phyloP scores from a whole-genome alignment of 1,284 basidiomycete species.

The Austroboletus novae-zelandiae region DNA sequence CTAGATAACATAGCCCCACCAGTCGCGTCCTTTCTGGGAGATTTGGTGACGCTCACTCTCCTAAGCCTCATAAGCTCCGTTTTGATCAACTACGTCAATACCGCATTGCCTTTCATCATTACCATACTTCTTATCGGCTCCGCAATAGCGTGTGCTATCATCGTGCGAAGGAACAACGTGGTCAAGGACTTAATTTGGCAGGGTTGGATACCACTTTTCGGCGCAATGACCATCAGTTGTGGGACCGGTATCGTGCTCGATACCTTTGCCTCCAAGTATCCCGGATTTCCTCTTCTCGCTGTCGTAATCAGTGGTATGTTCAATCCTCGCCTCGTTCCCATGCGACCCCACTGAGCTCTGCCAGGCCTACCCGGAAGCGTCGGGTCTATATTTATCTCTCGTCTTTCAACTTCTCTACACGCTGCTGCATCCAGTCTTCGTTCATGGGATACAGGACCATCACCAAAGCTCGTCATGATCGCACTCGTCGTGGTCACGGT shows the following conservation, averaged over 20 bases:
- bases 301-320: constrained; percentile 82
- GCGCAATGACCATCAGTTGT: constrained; percentile 90
- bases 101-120: constrained; percentile 63
- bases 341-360: not conserved
- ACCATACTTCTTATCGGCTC: constrained; percentile 55
- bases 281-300: constrained; percentile 86
- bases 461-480: constrained; percentile 52
- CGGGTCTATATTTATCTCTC: constrained; percentile 89
- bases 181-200: constrained; percentile 73
- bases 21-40: constrained; percentile 89
- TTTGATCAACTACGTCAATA: constrained; percentile 65
- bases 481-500: constrained; percentile 73
- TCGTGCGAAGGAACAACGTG: constrained; percentile 64
- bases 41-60: constrained; percentile 86
- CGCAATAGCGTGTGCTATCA: constrained; percentile 51
- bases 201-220: constrained; percentile 89
- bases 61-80: constrained; percentile 63
- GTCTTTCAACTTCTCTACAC: constrained; percentile 85
- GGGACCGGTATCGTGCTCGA: constrained; percentile 92
- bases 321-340: not conserved
- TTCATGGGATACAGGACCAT: constrained; percentile 36
- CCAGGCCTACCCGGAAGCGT: constrained; percentile 82
- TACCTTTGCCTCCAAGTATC: constrained; percentile 81
- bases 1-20: constrained; percentile 95
- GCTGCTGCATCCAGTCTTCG: constrained; percentile 40